A percentile compares a stretch with the other conserved stretches of the same genome.
phyloP scores from a whole-genome alignment of 2,329 filamentous ascomycete genomes.

The Coniochaeta sp. region DNA sequence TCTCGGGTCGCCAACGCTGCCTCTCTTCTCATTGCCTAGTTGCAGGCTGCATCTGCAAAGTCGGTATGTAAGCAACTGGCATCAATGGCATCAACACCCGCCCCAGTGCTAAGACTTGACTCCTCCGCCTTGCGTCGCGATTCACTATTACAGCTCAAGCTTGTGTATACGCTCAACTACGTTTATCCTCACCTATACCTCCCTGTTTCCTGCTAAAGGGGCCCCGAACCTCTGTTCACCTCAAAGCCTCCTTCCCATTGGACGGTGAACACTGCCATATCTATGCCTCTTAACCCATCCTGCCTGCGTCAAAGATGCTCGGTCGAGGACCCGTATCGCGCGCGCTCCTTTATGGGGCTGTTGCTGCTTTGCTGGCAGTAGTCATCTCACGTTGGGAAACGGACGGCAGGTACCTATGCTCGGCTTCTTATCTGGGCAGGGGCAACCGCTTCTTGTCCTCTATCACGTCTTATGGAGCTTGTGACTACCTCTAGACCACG shows the following conservation, averaged over 20 bases:
- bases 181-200: neutral
- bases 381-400: neutral
- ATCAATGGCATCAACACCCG: too few relatives aligned
- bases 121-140: neutral
- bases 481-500: neutral
- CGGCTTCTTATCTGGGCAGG: neutral
- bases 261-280: neutral
- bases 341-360: neutral
- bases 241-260: neutral
- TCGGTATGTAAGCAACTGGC: constrained; percentile 2
- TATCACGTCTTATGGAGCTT: neutral
- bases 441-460: neutral
- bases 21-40: neutral
- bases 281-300: neutral
- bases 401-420: neutral
- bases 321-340: neutral
- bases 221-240: neutral
- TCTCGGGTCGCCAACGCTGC: neutral
- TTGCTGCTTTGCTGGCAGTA: neutral
- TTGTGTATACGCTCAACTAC: neutral
- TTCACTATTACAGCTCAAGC: neutral
- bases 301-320: neutral
- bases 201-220: neutral
- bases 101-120: neutral
- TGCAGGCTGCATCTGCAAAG: constrained; percentile 1